phyloP scores from a whole-genome alignment of 495 filamentous ascomycete genomes.

The Neurospora cerealis region DNA sequence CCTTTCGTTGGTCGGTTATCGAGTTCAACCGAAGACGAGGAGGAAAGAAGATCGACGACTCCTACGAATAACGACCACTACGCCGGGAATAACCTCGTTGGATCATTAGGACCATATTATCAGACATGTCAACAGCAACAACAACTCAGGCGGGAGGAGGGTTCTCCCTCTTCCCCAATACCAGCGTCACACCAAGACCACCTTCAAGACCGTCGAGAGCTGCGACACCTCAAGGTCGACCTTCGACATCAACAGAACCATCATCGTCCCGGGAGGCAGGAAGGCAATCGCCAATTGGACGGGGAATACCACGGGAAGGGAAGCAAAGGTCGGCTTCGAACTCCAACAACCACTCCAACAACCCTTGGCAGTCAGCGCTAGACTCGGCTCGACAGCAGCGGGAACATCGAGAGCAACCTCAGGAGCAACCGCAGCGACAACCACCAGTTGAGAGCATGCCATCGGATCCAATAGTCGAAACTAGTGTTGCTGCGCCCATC shows the following conservation, averaged over 20 bases:
- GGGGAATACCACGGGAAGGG: conserved; percentile 20
- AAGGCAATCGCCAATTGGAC: conserved; percentile 25
- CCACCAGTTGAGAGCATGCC: conserved; percentile 6
- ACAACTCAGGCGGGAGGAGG: conserved; percentile 30
- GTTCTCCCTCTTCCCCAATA: conserved; percentile 42
- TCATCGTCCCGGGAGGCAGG: conserved; percentile 18
- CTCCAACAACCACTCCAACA: conserved; percentile 10
- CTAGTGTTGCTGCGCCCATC: conserved; percentile 15
- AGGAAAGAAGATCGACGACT: neutral
- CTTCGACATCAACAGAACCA: conserved; percentile 21
- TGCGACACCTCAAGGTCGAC: conserved; percentile 27
- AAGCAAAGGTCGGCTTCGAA: conserved; percentile 15
- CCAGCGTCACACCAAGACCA: conserved; percentile 23
- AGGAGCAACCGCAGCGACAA: conserved; percentile 4
- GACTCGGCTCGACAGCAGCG: conserved; percentile 9
- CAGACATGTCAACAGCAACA: neutral
- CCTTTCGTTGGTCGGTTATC: neutral
- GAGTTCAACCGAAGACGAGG: neutral
- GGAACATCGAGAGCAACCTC: conserved; percentile 5
- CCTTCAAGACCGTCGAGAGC: conserved; percentile 28
- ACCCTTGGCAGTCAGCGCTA: conserved; percentile 25
- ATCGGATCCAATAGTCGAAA: conserved; percentile 17
- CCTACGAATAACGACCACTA: neutral
- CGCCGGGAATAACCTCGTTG: neutral
- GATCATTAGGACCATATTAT: neutral